Evolutionary conservation across 305 asterid species (phyloP).

Genomic region (Fraxinus platypoda): DNA sequence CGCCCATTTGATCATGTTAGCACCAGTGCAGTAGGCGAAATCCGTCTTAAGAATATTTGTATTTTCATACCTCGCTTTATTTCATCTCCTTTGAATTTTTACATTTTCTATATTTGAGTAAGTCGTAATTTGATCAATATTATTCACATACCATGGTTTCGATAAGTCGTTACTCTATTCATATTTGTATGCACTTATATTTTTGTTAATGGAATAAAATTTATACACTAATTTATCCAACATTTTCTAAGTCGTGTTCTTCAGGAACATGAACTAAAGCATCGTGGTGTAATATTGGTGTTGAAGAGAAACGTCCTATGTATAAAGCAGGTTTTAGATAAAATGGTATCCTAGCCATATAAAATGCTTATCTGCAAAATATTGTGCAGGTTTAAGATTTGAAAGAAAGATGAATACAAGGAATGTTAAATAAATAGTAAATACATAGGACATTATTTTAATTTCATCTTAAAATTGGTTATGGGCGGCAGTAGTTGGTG

Average conservation of each 20-base stretch:
- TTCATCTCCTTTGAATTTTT: too few species aligned
- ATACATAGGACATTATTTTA: not conserved
- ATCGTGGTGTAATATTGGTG: not conserved
- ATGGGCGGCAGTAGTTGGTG: slow-evolving; percentile 5
- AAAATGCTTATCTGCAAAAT: not conserved
- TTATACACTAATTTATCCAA: too few species aligned
- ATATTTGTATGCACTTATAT: too few species aligned
- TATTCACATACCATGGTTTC: too few species aligned
- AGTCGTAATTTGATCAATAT: too few species aligned
- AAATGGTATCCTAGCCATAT: not conserved
- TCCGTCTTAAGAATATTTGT: too few species aligned
- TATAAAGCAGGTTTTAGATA: not conserved
- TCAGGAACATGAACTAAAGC: not conserved
- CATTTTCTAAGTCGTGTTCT: not conserved
- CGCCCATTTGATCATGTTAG: too few species aligned
- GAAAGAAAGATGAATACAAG: not conserved
- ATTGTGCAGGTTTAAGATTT: not conserved
- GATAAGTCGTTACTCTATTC: too few species aligned
- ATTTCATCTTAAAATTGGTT: not conserved
- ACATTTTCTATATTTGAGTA: too few species aligned
- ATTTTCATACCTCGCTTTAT: too few species aligned
- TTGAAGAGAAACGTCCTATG: not conserved
- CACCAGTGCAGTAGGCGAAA: too few species aligned
- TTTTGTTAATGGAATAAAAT: too few species aligned
- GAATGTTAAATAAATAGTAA: not conserved